These are phyloP conservation scores for Taphrina wiesneri DNA, from an alignment of 1,139 yeast species.

Conservation along the genomic window DNA sequence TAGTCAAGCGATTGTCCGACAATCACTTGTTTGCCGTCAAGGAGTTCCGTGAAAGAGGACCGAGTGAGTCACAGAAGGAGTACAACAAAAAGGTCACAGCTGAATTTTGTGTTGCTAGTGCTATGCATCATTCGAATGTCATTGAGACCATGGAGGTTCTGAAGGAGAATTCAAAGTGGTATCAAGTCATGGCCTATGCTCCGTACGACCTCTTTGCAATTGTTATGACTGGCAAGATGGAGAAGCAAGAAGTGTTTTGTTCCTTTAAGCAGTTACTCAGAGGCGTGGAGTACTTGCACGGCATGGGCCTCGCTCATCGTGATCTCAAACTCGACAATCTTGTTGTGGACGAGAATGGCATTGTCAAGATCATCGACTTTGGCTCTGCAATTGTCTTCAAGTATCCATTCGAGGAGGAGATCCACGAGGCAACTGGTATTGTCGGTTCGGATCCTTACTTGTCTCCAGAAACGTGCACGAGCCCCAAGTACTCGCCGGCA, in stretches of 20 bases:
- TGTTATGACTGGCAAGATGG: conserved; percentile 95
- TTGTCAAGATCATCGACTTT: conserved; percentile 87
- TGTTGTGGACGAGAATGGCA: conserved; percentile 82
- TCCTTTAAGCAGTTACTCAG: conserved; percentile 81
- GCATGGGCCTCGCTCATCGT: conserved; percentile 89
- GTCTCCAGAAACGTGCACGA: conserved; percentile 87
- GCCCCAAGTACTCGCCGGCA: conserved; percentile 80
- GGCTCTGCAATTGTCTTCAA: conserved; percentile 94
- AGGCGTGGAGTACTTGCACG: conserved; percentile 82
- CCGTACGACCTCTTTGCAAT: conserved; percentile 90
- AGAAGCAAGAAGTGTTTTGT: conserved; percentile 79
- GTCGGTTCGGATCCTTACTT: conserved; percentile 98
- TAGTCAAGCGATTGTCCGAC: conserved; percentile 79
- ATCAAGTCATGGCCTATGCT: conserved; percentile 96
- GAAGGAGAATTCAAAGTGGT: conserved; percentile 80
- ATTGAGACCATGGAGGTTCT: conserved; percentile 91
- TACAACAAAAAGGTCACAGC: conserved; percentile 95
- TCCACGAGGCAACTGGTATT: conserved; percentile 84
- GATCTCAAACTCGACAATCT: conserved; percentile 94
- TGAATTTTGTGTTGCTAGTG: conserved; percentile 95
- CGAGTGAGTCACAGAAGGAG: conserved; percentile 81
- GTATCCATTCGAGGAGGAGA: conserved; percentile 79
- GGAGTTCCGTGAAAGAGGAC: conserved; percentile 84
- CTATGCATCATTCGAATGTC: conserved; percentile 89
- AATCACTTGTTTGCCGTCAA: conserved; percentile 90